Percentiles rank a stretch among this genome's conserved stretches.
These are phyloP conservation scores for Volvariella volvacea DNA, from an alignment of 1,284 basidiomycete genomes.

Conservation along the genomic window DNA sequence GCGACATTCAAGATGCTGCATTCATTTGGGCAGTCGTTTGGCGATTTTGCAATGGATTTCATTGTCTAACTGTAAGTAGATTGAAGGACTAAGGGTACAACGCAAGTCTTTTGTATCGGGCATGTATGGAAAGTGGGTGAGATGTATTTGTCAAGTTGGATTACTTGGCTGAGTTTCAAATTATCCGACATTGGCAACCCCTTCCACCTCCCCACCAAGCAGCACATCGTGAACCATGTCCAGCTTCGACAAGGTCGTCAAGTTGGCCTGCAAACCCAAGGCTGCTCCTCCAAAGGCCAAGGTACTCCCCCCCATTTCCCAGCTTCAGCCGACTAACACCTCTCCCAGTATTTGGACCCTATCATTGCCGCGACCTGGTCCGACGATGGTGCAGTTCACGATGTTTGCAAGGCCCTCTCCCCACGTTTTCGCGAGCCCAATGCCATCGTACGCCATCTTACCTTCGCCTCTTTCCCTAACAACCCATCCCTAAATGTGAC, in stretches of 20 bases:
- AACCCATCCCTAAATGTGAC: neutral
- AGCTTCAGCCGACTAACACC: slow-evolving; percentile 1
- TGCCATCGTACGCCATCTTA: slow-evolving; percentile 58
- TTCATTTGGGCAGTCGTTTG: no score
- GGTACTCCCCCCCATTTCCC: slow-evolving; percentile 33
- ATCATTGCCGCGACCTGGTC: slow-evolving; percentile 94
- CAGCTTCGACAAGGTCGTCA: slow-evolving; percentile 82
- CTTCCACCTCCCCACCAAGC: neutral
- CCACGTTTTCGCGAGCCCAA: slow-evolving; percentile 87
- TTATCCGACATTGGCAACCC: no score
- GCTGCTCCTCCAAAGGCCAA: slow-evolving; percentile 90
- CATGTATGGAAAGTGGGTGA: no score
- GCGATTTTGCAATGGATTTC: no score
- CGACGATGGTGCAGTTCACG: slow-evolving; percentile 86
- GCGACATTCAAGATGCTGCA: no score
- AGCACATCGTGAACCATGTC: slow-evolving; percentile 43
- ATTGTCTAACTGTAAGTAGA: no score
- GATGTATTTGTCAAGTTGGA: no score
- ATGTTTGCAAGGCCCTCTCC: slow-evolving; percentile 85
- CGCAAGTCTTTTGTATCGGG: no score
- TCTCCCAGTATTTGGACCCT: slow-evolving; percentile 71
- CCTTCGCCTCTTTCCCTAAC: neutral
- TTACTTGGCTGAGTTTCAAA: no score
- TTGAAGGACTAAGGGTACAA: no score
- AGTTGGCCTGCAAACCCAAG: slow-evolving; percentile 92